Evolutionary conservation across 2,329 filamentous ascomycete species (phyloP), one percentile per base, ranked within the genome.

Genomic region (Chrysoporthe austroafricana): DNA sequence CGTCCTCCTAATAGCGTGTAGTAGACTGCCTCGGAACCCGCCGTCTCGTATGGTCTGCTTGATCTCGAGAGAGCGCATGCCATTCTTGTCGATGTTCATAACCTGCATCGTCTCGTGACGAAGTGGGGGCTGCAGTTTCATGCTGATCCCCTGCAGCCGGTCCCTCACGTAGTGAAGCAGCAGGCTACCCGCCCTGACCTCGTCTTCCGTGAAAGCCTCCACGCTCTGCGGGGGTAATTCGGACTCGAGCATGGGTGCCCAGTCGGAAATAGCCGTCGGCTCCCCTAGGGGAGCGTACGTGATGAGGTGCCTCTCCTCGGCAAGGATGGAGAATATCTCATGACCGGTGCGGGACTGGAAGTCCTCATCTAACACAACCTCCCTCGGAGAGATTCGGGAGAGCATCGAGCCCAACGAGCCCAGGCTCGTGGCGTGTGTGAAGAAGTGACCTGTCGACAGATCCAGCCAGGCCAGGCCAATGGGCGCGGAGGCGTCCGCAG

Each of bases 401-500:
- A 98, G 83, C 26, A 91, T 89, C 11, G 94, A 93, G n/a, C 92
- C 85, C 4, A 99, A 81, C 65, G 90, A 89, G 62, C 86, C 82
- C 8, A 94, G 79, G 26, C 90, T 89, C 0, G 91, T 90, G 21
- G 83, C 83, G 75, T 98, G 94, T 0, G 94, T 97, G 74, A 90
- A 93, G 79, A 99, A 99, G 73, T 95, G 92, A 16, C 96, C 96
- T 2, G 96, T 99, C 9, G 96, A 97, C 36, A 98, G 81, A 78
- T 99, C 96, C 59, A 98, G 83, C 96, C 96, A 99, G 52, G 96
- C 92, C 62, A 99, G 82, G 3, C 96, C 96, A 66, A 96, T 82
- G 58, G 79, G 79, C 63, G 84, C 71, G 16, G 75, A 67, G 52
- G 73, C 69, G 67, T 73, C 64, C 21, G 70, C 67, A 18, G 71